Conservation (phyloP, 179 eudicot genomes). For the Beta lomatogona region DNA sequence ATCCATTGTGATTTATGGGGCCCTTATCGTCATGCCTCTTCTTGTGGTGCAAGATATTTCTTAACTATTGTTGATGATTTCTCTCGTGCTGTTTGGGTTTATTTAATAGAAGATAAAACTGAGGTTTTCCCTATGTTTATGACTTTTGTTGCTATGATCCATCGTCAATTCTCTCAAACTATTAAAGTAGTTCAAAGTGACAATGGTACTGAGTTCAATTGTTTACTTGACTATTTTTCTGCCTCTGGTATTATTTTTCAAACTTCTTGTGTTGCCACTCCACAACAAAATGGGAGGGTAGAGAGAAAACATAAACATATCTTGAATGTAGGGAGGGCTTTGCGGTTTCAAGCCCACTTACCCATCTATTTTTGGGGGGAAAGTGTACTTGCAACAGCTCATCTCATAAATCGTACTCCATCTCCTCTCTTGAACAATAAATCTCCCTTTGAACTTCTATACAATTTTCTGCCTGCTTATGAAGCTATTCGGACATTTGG, state of each 20-base stretch:
- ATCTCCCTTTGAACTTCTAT: neutral
- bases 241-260: neutral
- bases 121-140: neutral
- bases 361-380: neutral
- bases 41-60: neutral
- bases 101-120: neutral
- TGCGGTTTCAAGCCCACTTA: neutral
- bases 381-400: neutral
- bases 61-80: neutral
- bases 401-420: neutral
- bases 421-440: neutral
- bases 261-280: neutral
- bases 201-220: neutral
- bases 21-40: neutral
- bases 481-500: neutral
- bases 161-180: neutral
- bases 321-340: neutral
- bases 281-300: neutral
- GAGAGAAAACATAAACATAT: slow-evolving; percentile 2
- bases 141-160: neutral
- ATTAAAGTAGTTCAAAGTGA: neutral
- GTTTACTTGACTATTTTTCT: neutral
- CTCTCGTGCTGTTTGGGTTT: neutral
- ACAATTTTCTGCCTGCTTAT: no score
- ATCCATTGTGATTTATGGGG: neutral